Base-by-base conservation (phyloP, 2,329 filamentous ascomycete genomes). In the Trichoderma sp. region DNA sequence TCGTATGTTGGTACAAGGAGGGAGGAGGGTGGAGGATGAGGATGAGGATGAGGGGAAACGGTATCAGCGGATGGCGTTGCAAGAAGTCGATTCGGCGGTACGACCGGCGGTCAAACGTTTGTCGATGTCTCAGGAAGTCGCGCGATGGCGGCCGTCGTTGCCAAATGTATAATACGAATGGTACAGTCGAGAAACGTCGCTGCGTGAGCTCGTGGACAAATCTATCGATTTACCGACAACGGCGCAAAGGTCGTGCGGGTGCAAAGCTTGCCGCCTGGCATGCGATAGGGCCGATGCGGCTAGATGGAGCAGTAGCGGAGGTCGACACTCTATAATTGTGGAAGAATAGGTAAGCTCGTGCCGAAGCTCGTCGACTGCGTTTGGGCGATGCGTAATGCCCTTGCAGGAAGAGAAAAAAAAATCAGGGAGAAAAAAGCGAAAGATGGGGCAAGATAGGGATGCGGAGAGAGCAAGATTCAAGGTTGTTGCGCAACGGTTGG, bases 401-500 rank as follows among this genome's bases (percentile, higher is more conserved):
- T 26, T 26, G 11, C 18, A 18, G n/a, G 6, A 24, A 34, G 30
- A 30, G 26, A 36, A 32, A 68, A 58, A 68, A 47, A 43, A 32
- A 11, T 39, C 30, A 62, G 21, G 63, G 30, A 63, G 36, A 58
- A 58, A 67, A 43, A 43, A 58, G 11, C 6, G 32, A 51, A 43
- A 71, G 67, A 62, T 71, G 67, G 67, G 51, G 61, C 61, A 57
- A 47, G 62, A 71, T 70, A 58, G 58, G 71, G 71, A 70, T 70
- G 56, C 58, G 67, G 66, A 70, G 64, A 67, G 66, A 39, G 65
- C 43, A 64, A 70, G 53, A 62, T 61, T 53, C 57, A 61, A 72
- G 60, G 61, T 63, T 64, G 70, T 73, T 70, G 72, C 70, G 69
- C 70, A 72, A 70, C 68, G 66, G 62, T 66, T 63, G 69, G 63